These are phyloP conservation scores for Aspergillus conjunctus DNA, from an alignment of 495 filamentous ascomycete genomes.

Conservation along the genomic window DNA sequence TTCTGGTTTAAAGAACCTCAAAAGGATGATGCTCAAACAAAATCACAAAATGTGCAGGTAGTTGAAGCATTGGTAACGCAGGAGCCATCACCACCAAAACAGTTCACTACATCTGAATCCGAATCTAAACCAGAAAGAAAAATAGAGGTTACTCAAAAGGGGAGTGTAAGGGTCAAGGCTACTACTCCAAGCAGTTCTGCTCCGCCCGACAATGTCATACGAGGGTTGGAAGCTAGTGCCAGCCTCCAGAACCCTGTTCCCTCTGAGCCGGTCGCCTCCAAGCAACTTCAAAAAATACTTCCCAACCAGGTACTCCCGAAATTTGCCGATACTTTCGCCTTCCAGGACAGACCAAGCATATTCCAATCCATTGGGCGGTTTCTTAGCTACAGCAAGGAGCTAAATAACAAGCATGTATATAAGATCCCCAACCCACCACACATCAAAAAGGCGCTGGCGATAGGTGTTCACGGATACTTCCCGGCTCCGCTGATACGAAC, in stretches of 20 bases:
- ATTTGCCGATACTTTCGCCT: conserved; percentile 66
- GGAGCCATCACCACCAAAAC: conserved; percentile 19
- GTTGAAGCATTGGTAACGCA: conserved; percentile 72
- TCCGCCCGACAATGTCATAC: conserved; percentile 36
- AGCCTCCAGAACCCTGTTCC: conserved; percentile 36
- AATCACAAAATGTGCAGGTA: conserved; percentile 48
- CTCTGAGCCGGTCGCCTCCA: conserved; percentile 44
- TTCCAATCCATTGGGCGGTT: conserved; percentile 69
- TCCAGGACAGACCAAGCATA: conserved; percentile 69
- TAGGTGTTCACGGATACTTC: conserved; percentile 94
- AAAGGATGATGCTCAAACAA: conserved; percentile 40
- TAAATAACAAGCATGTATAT: conserved; percentile 67
- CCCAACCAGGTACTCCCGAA: conserved; percentile 70
- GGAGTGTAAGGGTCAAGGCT: conserved; percentile 44
- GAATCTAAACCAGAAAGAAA: conserved; percentile 32
- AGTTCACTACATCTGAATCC: conserved; percentile 13
- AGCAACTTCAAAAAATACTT: conserved; percentile 46
- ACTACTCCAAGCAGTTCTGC: conserved; percentile 47
- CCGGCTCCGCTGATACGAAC: conserved; percentile 81
- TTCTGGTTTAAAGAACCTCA: conserved; percentile 77
- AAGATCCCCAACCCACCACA: conserved; percentile 68
- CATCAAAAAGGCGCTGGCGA: conserved; percentile 82
- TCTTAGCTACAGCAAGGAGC: conserved; percentile 62
- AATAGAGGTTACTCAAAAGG: conserved; percentile 50
- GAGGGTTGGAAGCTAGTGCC: conserved; percentile 35